A percentile compares a stretch with the other conserved stretches of the same genome.
These are phyloP conservation scores for Plectosphaerella sp. DNA, from an alignment of 2,329 filamentous ascomycete genomes.

Conservation along the genomic window DNA sequence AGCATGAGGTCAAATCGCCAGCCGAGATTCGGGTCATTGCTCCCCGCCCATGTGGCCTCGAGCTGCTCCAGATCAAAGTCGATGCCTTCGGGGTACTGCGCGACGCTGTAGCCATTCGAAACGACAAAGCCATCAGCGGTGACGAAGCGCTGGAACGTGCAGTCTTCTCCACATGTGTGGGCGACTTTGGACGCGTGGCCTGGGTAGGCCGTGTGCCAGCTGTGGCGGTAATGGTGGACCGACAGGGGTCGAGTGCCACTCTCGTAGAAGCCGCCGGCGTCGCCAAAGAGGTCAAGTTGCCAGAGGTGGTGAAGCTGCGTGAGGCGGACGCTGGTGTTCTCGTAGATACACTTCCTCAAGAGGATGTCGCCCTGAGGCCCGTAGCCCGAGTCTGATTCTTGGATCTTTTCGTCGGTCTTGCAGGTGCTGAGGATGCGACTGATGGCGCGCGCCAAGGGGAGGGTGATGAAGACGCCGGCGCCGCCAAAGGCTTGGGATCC, in stretches of 20 bases:
- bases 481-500: slow-evolving; percentile 62
- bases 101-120: slow-evolving; percentile 56
- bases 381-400: slow-evolving; percentile 53
- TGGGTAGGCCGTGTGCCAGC: slow-evolving; percentile 51
- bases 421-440: slow-evolving; percentile 40
- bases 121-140: slow-evolving; percentile 49
- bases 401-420: slow-evolving; percentile 44
- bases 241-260: slow-evolving; percentile 55
- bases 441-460: slow-evolving; percentile 41
- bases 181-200: slow-evolving; percentile 53
- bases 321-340: slow-evolving; percentile 55
- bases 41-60: slow-evolving; percentile 48
- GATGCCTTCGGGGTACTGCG: slow-evolving; percentile 49
- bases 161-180: slow-evolving; percentile 57
- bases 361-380: slow-evolving; percentile 58
- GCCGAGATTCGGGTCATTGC: slow-evolving; percentile 37
- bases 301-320: slow-evolving; percentile 53
- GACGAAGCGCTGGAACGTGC: slow-evolving; percentile 54
- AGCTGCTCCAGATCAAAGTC: slow-evolving; percentile 44
- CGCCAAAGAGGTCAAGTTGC: slow-evolving; percentile 56
- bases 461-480: slow-evolving; percentile 58
- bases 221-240: slow-evolving; percentile 60
- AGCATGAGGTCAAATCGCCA: slow-evolving; percentile 49
- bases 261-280: slow-evolving; percentile 62
- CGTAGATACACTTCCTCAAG: slow-evolving; percentile 60